Conservation (phyloP, 1,284 basidiomycete species). For the Xanthoconium separans region DNA sequence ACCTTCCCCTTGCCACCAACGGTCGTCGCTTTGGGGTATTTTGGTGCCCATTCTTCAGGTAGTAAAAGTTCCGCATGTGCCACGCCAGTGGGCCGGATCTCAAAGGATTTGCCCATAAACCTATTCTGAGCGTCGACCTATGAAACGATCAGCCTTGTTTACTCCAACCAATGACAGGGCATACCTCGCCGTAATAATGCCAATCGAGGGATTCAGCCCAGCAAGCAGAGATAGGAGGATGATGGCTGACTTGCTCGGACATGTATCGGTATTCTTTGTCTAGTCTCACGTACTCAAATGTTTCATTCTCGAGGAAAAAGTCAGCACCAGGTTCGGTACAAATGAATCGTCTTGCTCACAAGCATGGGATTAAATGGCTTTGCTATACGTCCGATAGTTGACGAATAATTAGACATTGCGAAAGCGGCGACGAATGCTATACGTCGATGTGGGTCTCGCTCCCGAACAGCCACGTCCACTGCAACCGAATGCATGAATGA, state of each 20-base stretch:
- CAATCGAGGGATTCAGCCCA: slow-evolving; percentile 89
- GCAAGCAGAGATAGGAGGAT: slow-evolving; percentile 97
- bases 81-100: slow-evolving; percentile 93
- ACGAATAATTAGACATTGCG: slow-evolving; percentile 98
- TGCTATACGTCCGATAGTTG: slow-evolving; percentile 93
- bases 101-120: slow-evolving; percentile 95
- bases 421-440: slow-evolving; percentile 96
- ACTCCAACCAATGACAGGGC: neutral
- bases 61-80: slow-evolving; percentile 88
- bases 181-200: slow-evolving; percentile 90
- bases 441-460: slow-evolving; percentile 77
- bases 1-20: slow-evolving; percentile 49
- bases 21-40: slow-evolving; percentile 55
- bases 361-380: slow-evolving; percentile 95
- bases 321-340: neutral
- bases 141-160: neutral
- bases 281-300: slow-evolving; percentile 90
- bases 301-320: slow-evolving; percentile 58
- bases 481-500: slow-evolving; percentile 1
- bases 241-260: slow-evolving; percentile 95
- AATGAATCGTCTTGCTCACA: slow-evolving; percentile 36
- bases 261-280: slow-evolving; percentile 92
- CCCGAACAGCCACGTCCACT: slow-evolving; percentile 84
- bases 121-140: slow-evolving; percentile 91
- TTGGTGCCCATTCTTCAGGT: slow-evolving; percentile 60